These are phyloP conservation scores for Bassia scoparia DNA, from an alignment of 148 eudicot species.

Conservation along the genomic window DNA sequence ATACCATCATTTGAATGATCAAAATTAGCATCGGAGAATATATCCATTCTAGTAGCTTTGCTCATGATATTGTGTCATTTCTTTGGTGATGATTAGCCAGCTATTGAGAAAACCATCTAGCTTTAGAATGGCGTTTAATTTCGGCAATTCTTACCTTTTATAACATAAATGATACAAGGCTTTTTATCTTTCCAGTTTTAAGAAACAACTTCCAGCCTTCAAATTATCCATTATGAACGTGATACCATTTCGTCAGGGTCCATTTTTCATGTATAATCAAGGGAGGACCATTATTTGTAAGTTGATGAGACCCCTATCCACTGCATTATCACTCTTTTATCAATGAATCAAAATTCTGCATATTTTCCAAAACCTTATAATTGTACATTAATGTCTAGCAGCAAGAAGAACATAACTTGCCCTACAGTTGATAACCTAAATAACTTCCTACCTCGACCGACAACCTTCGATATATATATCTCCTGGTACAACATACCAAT, in stretches of 20 bases:
- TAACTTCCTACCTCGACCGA: neutral
- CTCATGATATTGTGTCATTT: too few species aligned
- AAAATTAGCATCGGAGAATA: neutral
- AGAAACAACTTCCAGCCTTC: neutral
- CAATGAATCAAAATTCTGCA: neutral
- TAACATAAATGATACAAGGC: too few species aligned
- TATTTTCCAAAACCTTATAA: slow-evolving; percentile 10
- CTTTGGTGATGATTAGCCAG: neutral
- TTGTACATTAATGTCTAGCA: slow-evolving; percentile 3
- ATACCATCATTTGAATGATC: neutral
- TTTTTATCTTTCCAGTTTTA: neutral
- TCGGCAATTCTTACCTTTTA: too few species aligned
- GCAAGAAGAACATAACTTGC: neutral
- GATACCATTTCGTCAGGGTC: neutral
- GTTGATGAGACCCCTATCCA: slow-evolving; percentile 10
- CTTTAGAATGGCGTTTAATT: slow-evolving; percentile 2
- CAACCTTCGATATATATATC: neutral
- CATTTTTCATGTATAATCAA: slow-evolving; percentile 14
- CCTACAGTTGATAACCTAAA: neutral
- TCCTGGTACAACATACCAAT: too few species aligned
- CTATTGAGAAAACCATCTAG: neutral
- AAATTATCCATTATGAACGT: neutral
- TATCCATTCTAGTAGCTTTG: neutral
- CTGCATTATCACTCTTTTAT: neutral
- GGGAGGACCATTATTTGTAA: slow-evolving; percentile 17